Percentiles rank a stretch among this genome's conserved stretches.
These are phyloP conservation scores for Sporothrix euskadiensis DNA, from an alignment of 2,329 filamentous ascomycete species.

Conservation along the genomic window DNA sequence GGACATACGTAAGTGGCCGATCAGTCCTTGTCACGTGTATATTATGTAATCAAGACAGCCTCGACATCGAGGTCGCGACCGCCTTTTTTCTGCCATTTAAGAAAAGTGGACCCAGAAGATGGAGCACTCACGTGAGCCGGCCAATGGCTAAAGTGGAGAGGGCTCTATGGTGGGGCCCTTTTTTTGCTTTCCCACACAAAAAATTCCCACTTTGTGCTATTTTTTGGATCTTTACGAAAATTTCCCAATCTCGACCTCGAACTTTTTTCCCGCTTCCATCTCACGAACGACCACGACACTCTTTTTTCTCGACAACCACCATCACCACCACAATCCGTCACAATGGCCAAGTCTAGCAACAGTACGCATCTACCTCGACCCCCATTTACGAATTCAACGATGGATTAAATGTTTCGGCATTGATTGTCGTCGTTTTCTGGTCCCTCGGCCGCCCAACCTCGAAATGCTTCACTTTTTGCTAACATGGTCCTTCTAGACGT, in stretches of 20 bases:
- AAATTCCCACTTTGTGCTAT: slow-evolving; percentile 20
- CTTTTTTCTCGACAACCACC: slow-evolving; percentile 17
- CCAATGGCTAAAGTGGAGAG: slow-evolving; percentile 5
- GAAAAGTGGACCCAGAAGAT: too few relatives aligned
- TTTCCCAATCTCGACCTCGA: slow-evolving; percentile 22
- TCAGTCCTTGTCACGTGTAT: not conserved
- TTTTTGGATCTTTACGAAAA: slow-evolving; percentile 20
- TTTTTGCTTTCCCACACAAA: slow-evolving; percentile 27
- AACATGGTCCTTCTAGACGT: slow-evolving; percentile 49
- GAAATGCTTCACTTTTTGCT: not conserved
- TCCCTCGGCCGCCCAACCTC: not conserved
- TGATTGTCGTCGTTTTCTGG: not conserved
- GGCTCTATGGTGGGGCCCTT: slow-evolving; percentile 22
- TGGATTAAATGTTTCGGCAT: not conserved
- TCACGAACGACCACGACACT: slow-evolving; percentile 26
- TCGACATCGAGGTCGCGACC: not conserved
- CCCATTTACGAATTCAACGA: not conserved
- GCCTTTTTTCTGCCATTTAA: slow-evolving; percentile 22
- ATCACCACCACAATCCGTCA: slow-evolving; percentile 27
- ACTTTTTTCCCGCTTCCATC: slow-evolving; percentile 20
- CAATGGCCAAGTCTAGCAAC: slow-evolving; percentile 33
- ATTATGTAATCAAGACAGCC: not conserved
- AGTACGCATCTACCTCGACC: slow-evolving; percentile 29
- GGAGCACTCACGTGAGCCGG: not conserved
- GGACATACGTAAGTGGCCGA: slow-evolving; percentile 4